Percentiles rank a stretch among this genome's conserved stretches.
Evolutionary conservation across 2,329 filamentous ascomycete species (phyloP).

Genomic region (Diaporthe australafricana): DNA sequence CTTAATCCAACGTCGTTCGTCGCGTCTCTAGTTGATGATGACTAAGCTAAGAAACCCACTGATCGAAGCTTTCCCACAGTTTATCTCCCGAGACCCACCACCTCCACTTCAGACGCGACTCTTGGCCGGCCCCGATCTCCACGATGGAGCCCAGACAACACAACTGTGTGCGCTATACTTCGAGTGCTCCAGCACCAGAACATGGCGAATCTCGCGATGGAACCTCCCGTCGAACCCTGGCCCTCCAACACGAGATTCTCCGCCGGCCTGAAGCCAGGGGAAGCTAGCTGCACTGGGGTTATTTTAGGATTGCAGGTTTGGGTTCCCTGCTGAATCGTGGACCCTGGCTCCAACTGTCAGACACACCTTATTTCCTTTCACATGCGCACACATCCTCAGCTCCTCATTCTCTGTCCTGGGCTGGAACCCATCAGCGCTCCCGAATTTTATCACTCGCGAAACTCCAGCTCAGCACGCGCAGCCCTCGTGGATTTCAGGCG

Average conservation of each 20-base stretch:
- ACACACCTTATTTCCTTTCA: constrained; percentile 17
- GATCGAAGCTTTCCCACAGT: constrained; percentile 5
- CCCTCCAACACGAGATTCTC: background rate
- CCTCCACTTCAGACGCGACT: constrained; percentile 1
- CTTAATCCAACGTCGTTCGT: constrained; percentile 20
- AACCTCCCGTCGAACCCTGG: background rate
- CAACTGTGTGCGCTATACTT: background rate
- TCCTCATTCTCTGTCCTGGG: background rate
- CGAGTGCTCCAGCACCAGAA: background rate
- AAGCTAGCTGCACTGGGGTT: background rate
- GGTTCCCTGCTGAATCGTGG: constrained; percentile 15
- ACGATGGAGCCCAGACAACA: background rate
- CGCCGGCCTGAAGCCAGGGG: background rate
- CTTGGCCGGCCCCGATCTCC: background rate
- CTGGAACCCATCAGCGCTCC: background rate
- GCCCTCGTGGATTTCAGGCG: background rate
- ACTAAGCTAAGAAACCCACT: constrained; percentile 11
- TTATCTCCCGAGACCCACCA: background rate
- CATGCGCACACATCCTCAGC: background rate
- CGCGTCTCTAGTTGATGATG: background rate
- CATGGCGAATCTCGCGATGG: background rate
- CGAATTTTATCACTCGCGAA: too few relatives aligned
- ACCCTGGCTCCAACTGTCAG: background rate
- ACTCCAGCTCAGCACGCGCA: background rate
- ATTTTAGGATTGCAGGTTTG: constrained; percentile 14